phyloP scores from a whole-genome alignment of 768 basidiomycete species.

The Pleurotus sapidus region DNA sequence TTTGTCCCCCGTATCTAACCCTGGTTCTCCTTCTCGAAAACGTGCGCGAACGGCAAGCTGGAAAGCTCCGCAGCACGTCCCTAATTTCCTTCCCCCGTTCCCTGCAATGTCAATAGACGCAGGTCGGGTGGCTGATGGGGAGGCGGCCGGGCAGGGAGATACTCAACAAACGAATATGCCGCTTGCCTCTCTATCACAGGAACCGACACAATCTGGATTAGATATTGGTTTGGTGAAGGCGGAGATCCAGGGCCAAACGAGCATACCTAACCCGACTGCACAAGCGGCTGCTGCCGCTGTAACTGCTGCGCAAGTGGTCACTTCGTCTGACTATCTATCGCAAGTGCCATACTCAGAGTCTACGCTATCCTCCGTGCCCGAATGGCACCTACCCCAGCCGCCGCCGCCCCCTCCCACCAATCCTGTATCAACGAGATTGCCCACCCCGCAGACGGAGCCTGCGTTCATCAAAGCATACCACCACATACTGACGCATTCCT shows the following conservation, averaged over 20 bases:
- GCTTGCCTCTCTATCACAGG: conserved; percentile 15
- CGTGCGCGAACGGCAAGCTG: conserved; percentile 54
- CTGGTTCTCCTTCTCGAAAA: conserved; percentile 55
- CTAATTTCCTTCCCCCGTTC: conserved; percentile 68
- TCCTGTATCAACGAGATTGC: conserved; percentile 22
- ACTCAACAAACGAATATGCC: too few species aligned
- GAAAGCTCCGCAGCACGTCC: conserved; percentile 63
- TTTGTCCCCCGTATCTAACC: conserved; percentile 56
- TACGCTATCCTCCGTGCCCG: conserved; percentile 57
- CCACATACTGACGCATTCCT: conserved; percentile 71
- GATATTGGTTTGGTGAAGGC: too few species aligned
- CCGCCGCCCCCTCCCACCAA: conserved; percentile 11
- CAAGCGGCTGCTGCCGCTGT: conserved; percentile 33
- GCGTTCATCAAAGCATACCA: conserved; percentile 71
- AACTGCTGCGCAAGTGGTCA: conserved; percentile 35
- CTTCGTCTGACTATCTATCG: conserved; percentile 67
- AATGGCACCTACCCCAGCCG: conserved; percentile 66
- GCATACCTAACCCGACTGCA: conserved; percentile 23
- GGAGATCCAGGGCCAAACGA: too few species aligned
- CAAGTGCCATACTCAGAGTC: conserved; percentile 76
- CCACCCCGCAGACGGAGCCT: conserved; percentile 58
- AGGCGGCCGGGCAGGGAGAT: too few species aligned
- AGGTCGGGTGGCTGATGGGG: conserved; percentile 14
- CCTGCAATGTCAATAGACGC: conserved; percentile 35
- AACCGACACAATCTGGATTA: too few species aligned